Conservation (phyloP, 768 basidiomycete genomes). For the Mycena capillaripes region DNA sequence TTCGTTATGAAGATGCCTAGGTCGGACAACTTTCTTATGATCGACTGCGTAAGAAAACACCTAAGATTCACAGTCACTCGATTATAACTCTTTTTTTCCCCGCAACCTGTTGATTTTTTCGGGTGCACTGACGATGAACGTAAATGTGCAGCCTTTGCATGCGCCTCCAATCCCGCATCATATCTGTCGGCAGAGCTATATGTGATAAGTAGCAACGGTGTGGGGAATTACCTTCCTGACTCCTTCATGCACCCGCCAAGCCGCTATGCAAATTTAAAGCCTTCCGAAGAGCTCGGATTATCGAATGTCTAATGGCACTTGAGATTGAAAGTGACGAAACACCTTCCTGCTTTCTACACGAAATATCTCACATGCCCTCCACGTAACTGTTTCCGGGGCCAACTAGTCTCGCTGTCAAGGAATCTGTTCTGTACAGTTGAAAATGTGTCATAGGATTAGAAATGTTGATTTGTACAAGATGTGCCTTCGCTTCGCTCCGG, state of each 20-base stretch:
- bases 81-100: no score
- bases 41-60: not conserved
- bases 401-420: not conserved
- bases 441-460: no score
- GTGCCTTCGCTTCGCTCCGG: no score
- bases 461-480: no score
- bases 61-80: not conserved
- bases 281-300: not conserved
- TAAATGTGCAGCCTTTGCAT: not conserved
- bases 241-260: not conserved
- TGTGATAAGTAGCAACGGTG: not conserved
- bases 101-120: no score
- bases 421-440: no score
- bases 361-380: not conserved
- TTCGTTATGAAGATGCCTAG: not conserved
- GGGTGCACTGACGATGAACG: not conserved
- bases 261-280: not conserved
- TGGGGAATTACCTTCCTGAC: not conserved
- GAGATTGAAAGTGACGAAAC: no score
- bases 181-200: not conserved
- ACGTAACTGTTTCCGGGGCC: not conserved
- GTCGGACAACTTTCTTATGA: not conserved
- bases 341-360: no score
- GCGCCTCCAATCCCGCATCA: not conserved
- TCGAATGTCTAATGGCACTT: not conserved